phyloP scores from a whole-genome alignment of 2,329 filamentous ascomycete species.

The Ampelomyces quisqualis region DNA sequence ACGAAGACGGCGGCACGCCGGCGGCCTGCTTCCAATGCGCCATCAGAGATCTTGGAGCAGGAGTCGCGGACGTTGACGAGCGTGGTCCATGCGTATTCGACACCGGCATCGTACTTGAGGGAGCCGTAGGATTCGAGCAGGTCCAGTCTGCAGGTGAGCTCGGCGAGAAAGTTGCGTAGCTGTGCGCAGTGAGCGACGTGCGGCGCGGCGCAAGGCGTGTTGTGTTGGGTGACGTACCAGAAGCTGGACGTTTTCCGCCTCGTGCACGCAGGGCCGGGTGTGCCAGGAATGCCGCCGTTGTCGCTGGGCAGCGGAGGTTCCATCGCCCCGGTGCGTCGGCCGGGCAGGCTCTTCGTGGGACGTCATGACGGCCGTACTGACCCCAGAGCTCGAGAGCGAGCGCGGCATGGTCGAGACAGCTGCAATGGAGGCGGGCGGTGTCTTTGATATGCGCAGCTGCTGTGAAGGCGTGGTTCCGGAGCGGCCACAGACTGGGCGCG shows the following conservation, averaged over 20 bases:
- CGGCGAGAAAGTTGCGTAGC: conserved; percentile 79
- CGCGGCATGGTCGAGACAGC: conserved; percentile 27
- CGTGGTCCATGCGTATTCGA: conserved; percentile 81
- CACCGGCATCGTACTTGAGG: conserved; percentile 76
- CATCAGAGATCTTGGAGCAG: conserved; percentile 87
- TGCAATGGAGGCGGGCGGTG: no score
- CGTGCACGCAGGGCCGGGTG: conserved; percentile 47
- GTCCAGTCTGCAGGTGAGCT: conserved; percentile 83
- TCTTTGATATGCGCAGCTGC: conserved; percentile 22
- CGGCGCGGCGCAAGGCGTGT: neutral
- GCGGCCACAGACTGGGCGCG: conserved; percentile 15
- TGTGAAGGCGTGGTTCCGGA: conserved; percentile 19
- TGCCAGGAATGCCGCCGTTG: conserved; percentile 52
- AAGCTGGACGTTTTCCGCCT: conserved; percentile 51
- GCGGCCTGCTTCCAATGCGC: conserved; percentile 82
- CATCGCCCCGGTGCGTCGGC: conserved; percentile 38
- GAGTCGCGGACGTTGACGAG: conserved; percentile 82
- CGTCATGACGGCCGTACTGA: conserved; percentile 39
- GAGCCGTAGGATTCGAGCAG: conserved; percentile 87
- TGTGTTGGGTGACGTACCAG: conserved; percentile 33
- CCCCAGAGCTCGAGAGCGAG: conserved; percentile 21
- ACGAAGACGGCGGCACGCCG: conserved; percentile 85
- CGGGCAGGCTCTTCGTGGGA: conserved; percentile 49
- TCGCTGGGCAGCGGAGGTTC: conserved; percentile 37
- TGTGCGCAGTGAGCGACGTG: conserved; percentile 42